Evolutionary conservation across 768 basidiomycete genomes (phyloP).

Genomic region (Cystobasidium ongulense): DNA sequence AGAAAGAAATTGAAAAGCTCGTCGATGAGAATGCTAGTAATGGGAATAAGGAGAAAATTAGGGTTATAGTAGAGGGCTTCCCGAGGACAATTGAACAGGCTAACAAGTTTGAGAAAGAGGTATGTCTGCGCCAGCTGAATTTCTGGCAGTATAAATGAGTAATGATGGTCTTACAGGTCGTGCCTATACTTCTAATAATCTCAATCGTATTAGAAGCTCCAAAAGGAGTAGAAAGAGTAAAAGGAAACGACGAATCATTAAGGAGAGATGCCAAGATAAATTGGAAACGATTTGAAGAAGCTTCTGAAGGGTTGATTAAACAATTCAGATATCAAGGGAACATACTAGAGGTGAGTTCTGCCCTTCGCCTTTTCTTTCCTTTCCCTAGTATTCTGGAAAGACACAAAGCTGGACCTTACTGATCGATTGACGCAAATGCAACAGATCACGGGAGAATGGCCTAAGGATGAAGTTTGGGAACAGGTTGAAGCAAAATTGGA

Average conservation of each 20-base stretch:
- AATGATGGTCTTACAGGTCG: constrained; percentile 14
- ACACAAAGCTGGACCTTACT: background rate
- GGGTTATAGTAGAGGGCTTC: constrained; percentile 14
- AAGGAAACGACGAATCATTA: background rate
- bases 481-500: constrained; percentile 33
- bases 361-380: background rate
- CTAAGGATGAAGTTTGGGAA: constrained; percentile 29
- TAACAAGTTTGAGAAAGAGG: constrained; percentile 11
- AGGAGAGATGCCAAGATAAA: constrained; percentile 18
- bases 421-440: background rate
- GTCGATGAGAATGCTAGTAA: background rate
- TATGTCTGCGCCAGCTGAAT: background rate
- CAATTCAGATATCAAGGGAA: constrained; percentile 10
- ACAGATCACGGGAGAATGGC: constrained; percentile 31
- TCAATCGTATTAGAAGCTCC: constrained; percentile 13
- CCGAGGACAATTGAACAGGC: constrained; percentile 4
- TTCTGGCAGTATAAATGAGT: background rate
- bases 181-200: constrained; percentile 11
- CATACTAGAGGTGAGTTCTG: constrained; percentile 15
- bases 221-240: background rate
- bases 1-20: background rate
- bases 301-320: constrained; percentile 3
- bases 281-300: constrained; percentile 23
- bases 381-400: background rate
- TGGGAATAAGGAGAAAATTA: background rate